Percentiles rank a stretch among this genome's conserved stretches.
Conservation (phyloP, 257 asterid species). For the Solanum phureja region DNA sequence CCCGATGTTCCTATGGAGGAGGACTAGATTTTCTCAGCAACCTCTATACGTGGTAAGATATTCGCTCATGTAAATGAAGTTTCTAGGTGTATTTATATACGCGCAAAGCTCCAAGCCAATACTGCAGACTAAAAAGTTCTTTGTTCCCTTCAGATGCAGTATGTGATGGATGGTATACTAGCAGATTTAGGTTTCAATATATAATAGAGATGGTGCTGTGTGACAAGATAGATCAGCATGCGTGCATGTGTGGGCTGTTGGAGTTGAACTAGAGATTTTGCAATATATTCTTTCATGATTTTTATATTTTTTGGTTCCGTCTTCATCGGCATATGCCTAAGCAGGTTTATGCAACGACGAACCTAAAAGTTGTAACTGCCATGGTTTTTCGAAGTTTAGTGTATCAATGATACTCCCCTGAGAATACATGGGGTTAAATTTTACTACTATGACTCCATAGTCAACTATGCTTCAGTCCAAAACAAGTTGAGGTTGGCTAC, state of each 20-base stretch:
- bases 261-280: not conserved
- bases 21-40: slow-evolving; percentile 25
- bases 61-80: not conserved
- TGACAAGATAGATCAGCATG: not conserved
- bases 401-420: not conserved
- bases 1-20: slow-evolving; percentile 98
- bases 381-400: not conserved
- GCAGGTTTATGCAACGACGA: not conserved
- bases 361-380: not conserved
- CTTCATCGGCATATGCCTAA: not conserved
- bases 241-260: not conserved
- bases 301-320: not conserved
- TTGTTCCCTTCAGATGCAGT: not conserved
- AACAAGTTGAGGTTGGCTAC: not conserved
- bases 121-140: not conserved
- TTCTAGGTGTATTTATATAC: not conserved
- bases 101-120: not conserved
- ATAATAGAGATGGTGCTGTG: not conserved
- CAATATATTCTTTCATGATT: not conserved
- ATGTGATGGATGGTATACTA: not conserved
- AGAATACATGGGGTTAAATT: not conserved
- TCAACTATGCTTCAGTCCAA: not conserved
- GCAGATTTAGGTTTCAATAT: not conserved
- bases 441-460: not conserved
- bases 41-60: not conserved